Conservation (phyloP, 768 basidiomycete species). For the Kwoniella pini region DNA sequence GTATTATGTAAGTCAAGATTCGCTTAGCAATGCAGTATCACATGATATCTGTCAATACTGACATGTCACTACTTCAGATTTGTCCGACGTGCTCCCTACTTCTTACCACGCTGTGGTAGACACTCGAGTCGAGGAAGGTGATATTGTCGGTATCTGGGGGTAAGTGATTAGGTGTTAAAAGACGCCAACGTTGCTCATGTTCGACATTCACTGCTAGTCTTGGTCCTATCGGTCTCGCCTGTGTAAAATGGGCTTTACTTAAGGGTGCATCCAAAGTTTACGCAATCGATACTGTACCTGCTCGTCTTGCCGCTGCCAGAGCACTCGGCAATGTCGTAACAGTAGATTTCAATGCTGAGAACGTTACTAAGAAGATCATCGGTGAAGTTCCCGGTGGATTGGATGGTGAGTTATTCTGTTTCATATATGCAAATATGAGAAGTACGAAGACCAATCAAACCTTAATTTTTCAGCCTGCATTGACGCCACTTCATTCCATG, state of each 20-base stretch:
- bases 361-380: constrained; percentile 64
- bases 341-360: constrained; percentile 64
- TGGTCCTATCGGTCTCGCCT: constrained; percentile 62
- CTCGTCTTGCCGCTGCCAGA: constrained; percentile 59
- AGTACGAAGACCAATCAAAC: neutral
- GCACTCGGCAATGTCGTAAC: constrained; percentile 60
- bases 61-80: constrained; percentile 34
- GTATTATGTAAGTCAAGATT: constrained; percentile 32
- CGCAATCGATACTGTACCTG: constrained; percentile 67
- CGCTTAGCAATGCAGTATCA: too few species aligned
- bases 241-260: constrained; percentile 63
- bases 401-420: constrained; percentile 61
- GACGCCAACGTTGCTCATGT: too few species aligned
- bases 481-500: constrained; percentile 63
- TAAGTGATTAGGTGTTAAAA: too few species aligned
- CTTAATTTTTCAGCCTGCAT: constrained; percentile 31
- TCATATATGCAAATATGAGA: constrained; percentile 10
- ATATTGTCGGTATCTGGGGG: constrained; percentile 72
- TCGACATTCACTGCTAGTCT: too few species aligned
- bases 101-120: constrained; percentile 74
- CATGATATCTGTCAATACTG: constrained; percentile 3
- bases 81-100: constrained; percentile 64
- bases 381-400: constrained; percentile 59
- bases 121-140: constrained; percentile 70
- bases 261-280: constrained; percentile 73